Conservation (phyloP, 2,329 filamentous ascomycete genomes). For the Fusarium subtropicale region DNA sequence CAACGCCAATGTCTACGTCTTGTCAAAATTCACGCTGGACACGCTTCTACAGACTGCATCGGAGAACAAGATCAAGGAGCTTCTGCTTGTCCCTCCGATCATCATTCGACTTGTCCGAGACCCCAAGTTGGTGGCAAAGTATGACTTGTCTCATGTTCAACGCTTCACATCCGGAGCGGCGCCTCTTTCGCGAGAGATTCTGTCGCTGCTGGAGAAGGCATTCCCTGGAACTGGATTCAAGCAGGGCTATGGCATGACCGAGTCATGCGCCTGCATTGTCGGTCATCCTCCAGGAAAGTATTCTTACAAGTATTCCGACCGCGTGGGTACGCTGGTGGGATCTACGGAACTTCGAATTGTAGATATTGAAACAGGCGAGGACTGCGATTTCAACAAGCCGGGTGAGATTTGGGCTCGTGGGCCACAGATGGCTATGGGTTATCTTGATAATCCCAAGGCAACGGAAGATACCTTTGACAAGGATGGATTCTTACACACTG, state of each 20-base stretch:
- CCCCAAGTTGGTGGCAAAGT: background rate
- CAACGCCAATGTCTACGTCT: background rate
- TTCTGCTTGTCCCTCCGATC: slow-evolving; percentile 3
- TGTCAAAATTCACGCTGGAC: slow-evolving; percentile 6
- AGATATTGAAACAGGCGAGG: slow-evolving; percentile 65
- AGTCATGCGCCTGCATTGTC: slow-evolving; percentile 81
- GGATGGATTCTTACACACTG: background rate
- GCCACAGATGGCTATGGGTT: slow-evolving; percentile 8
- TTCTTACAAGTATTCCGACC: slow-evolving; percentile 46
- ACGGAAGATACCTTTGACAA: background rate
- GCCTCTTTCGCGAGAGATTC: slow-evolving; percentile 25
- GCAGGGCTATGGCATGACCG: slow-evolving; percentile 85
- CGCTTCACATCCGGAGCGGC: slow-evolving; percentile 34
- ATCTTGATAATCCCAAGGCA: background rate
- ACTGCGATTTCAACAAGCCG: slow-evolving; percentile 70
- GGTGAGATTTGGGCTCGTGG: slow-evolving; percentile 50
- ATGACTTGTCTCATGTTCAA: slow-evolving; percentile 27
- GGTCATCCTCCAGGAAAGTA: slow-evolving; percentile 77
- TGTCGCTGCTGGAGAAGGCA: slow-evolving; percentile 14
- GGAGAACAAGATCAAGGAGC: background rate
- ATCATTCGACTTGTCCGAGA: slow-evolving; percentile 1
- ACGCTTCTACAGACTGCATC: background rate
- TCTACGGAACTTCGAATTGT: slow-evolving; percentile 79
- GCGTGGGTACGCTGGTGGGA: slow-evolving; percentile 49
- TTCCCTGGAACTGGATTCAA: slow-evolving; percentile 34